Conservation (phyloP, 768 basidiomycete species). For the Dioszegia aurantiaca region DNA sequence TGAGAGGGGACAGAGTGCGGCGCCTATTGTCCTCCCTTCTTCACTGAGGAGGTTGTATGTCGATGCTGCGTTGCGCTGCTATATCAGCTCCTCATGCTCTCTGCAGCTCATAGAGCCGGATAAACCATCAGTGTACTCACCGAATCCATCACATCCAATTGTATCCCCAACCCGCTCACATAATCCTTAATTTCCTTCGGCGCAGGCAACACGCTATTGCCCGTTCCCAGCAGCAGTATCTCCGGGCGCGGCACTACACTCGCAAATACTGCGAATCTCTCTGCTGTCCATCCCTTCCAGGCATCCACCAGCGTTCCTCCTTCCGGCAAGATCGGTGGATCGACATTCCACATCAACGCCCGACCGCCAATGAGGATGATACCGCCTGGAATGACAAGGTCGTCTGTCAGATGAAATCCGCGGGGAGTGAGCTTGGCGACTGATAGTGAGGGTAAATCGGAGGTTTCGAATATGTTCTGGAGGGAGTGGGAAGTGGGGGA, state of each 20-base stretch:
- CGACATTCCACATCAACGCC: slow-evolving; percentile 87
- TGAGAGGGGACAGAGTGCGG: slow-evolving; percentile 72
- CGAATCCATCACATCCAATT: slow-evolving; percentile 84
- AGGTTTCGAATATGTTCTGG: slow-evolving; percentile 33
- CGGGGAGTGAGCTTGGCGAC: slow-evolving; percentile 44
- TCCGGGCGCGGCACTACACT: slow-evolving; percentile 82
- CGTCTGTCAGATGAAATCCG: slow-evolving; percentile 54
- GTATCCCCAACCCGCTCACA: slow-evolving; percentile 73
- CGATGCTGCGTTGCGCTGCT: slow-evolving; percentile 80
- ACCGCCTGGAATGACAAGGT: slow-evolving; percentile 70
- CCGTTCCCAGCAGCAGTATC: slow-evolving; percentile 85
- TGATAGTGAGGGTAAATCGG: slow-evolving; percentile 26
- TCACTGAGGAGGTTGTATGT: slow-evolving; percentile 92
- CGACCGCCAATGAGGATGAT: slow-evolving; percentile 82
- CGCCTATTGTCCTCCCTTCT: slow-evolving; percentile 88
- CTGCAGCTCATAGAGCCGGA: too few species aligned
- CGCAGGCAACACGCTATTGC: slow-evolving; percentile 65
- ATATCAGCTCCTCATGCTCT: too few species aligned
- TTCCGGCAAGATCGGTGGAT: slow-evolving; percentile 52
- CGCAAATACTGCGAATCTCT: slow-evolving; percentile 77
- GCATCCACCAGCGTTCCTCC: slow-evolving; percentile 19
- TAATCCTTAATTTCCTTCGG: slow-evolving; percentile 67
- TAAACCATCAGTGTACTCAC: slow-evolving; percentile 56
- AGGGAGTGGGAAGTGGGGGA: slow-evolving; percentile 9
- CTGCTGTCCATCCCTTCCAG: slow-evolving; percentile 63